These are phyloP conservation scores for Curvularia lunata DNA, from an alignment of 2,329 filamentous ascomycete genomes.

Conservation along the genomic window DNA sequence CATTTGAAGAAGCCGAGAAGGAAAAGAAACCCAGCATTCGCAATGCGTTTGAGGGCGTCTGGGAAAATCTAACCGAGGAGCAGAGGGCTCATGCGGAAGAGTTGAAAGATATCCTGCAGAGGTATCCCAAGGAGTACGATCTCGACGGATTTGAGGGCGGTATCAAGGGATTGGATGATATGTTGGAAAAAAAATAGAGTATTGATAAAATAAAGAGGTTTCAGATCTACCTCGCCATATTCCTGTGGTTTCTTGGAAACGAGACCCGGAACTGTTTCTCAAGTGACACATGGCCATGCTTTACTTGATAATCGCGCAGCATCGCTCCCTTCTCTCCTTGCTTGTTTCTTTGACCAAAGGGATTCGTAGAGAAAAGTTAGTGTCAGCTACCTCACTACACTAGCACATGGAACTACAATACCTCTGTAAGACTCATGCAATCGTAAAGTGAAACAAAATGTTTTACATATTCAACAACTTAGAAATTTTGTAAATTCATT, in stretches of 20 bases:
- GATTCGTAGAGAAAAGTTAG: too few relatives aligned
- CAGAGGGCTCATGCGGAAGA: conserved; percentile 75
- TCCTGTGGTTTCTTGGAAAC: neutral
- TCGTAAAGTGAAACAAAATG: too few relatives aligned
- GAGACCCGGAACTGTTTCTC: neutral
- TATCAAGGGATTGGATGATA: conserved; percentile 63
- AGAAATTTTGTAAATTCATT: neutral
- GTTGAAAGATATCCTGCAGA: conserved; percentile 77
- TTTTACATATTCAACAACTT: too few relatives aligned
- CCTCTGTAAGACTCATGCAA: too few relatives aligned
- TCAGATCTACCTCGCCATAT: neutral
- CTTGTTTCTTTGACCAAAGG: too few relatives aligned
- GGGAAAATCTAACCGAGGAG: conserved; percentile 85
- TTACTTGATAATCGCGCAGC: too few relatives aligned
- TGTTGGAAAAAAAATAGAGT: conserved; percentile 29
- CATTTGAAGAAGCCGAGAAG: conserved; percentile 82
- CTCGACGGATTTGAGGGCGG: conserved; percentile 77
- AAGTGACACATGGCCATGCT: neutral
- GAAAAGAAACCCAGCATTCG: conserved; percentile 78
- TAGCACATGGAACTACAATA: too few relatives aligned
- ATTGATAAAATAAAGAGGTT: neutral
- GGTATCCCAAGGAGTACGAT: conserved; percentile 93
- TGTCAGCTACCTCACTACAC: too few relatives aligned
- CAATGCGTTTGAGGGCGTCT: conserved; percentile 84
- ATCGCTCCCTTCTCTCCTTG: too few relatives aligned